Percentiles rank a stretch among this genome's conserved stretches.
Evolutionary conservation across 805 yeast species (phyloP).

Genomic region (Monosporozyma siamensis): DNA sequence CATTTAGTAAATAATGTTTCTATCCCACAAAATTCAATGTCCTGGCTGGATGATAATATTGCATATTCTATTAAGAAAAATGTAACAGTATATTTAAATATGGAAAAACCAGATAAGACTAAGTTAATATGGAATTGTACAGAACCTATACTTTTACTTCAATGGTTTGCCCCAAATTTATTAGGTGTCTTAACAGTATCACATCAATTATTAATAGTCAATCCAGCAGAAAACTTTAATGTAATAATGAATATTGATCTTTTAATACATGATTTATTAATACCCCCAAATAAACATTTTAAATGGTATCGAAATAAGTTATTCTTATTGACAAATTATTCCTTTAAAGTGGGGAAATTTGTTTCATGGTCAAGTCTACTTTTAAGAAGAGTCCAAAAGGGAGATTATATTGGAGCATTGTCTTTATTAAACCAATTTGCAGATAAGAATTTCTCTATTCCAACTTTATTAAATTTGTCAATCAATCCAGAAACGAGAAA

Average conservation of each 20-base stretch:
- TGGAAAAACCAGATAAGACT: neutral
- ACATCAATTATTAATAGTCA: conserved; percentile 19
- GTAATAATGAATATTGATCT: conserved; percentile 18
- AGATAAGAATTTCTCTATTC: conserved; percentile 11
- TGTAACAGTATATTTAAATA: conserved; percentile 5
- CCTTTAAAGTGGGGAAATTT: conserved; percentile 22
- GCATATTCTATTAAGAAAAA: conserved; percentile 15
- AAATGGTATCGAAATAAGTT: conserved; percentile 14
- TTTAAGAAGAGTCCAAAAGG: conserved; percentile 22
- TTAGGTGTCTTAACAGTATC: conserved; percentile 22
- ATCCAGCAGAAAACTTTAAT: conserved; percentile 7
- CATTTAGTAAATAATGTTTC: neutral
- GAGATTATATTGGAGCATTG: conserved; percentile 24
- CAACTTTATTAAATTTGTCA: conserved; percentile 14
- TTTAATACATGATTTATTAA: conserved; percentile 17
- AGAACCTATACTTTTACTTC: conserved; percentile 16
- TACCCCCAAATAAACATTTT: conserved; percentile 22
- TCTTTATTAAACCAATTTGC: conserved; percentile 16
- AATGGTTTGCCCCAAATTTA: conserved; percentile 19
- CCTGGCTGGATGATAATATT: conserved; percentile 15
- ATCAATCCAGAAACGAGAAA: conserved; percentile 10
- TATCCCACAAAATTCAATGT: conserved; percentile 9
- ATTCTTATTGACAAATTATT: conserved; percentile 19
- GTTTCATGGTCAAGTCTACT: conserved; percentile 28
- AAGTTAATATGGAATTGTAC: neutral